These are phyloP conservation scores for Paradendryphiella salina DNA, from an alignment of 2,329 filamentous ascomycete genomes.

Conservation along the genomic window DNA sequence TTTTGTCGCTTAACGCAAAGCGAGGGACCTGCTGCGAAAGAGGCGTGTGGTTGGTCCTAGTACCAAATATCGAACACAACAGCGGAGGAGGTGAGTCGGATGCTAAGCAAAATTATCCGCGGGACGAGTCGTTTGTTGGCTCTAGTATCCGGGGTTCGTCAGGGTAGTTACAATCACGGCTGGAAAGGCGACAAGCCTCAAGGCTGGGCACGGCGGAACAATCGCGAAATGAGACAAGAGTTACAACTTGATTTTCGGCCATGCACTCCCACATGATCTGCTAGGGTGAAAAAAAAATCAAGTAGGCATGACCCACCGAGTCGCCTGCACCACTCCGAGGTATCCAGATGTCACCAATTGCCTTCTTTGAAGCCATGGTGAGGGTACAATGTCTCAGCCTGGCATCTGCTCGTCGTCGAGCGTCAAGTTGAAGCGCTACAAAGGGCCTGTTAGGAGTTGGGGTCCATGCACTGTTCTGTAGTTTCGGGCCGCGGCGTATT, in stretches of 20 bases:
- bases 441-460: constrained; percentile 4
- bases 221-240: not conserved
- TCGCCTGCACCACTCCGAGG: not conserved
- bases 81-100: constrained; percentile 8
- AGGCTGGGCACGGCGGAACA: not conserved
- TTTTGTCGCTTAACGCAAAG: constrained; percentile 9
- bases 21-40: constrained; percentile 8
- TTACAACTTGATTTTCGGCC: not conserved
- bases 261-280: not conserved
- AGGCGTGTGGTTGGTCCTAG: constrained; percentile 2
- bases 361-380: no score
- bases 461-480: constrained; percentile 3
- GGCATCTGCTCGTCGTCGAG: no score
- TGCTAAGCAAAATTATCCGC: constrained; percentile 15
- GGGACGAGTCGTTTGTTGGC: constrained; percentile 16
- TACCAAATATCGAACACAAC: not conserved
- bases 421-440: no score
- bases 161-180: not conserved
- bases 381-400: no score
- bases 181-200: constrained; percentile 5
- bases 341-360: no score
- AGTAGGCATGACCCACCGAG: not conserved
- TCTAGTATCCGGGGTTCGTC: not conserved
- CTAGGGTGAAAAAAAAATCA: not conserved
- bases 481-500: constrained; percentile 12